phyloP scores from a whole-genome alignment of 2,329 filamentous ascomycete species.

The Didymellaceae sp. region DNA sequence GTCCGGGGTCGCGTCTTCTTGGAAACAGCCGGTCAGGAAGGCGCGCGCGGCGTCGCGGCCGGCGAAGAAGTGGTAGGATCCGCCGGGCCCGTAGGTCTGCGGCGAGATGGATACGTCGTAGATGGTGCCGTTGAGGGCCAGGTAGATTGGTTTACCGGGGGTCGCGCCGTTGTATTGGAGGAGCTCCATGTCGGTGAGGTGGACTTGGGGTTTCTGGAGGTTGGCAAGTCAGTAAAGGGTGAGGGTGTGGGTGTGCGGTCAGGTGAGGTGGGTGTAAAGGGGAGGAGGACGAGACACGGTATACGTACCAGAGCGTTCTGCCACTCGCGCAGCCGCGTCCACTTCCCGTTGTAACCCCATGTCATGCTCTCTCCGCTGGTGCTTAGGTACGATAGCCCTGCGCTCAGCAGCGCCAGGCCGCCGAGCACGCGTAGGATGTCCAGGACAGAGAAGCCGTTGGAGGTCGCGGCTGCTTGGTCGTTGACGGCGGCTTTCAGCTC shows the following conservation, averaged over 20 bases:
- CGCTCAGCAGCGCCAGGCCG: constrained; percentile 70
- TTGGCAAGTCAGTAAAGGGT: background rate
- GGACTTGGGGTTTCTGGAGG: constrained; percentile 61
- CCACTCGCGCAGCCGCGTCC: constrained; percentile 46
- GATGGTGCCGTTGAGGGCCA: constrained; percentile 87
- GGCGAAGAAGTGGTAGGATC: constrained; percentile 85
- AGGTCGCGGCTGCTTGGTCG: constrained; percentile 30
- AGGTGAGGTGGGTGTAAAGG: background rate
- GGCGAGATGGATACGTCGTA: constrained; percentile 77
- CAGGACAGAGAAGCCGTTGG: constrained; percentile 49
- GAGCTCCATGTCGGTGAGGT: constrained; percentile 78
- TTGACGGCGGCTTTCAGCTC: constrained; percentile 35
- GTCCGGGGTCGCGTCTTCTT: constrained; percentile 82
- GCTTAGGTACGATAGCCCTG: constrained; percentile 76
- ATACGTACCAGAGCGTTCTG: constrained; percentile 39
- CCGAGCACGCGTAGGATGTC: constrained; percentile 74
- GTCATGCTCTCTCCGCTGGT: constrained; percentile 66
- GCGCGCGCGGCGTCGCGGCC: constrained; percentile 85
- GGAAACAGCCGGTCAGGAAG: constrained; percentile 93
- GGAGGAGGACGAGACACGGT: background rate
- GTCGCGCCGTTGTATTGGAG: constrained; percentile 78
- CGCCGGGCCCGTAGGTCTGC: constrained; percentile 68
- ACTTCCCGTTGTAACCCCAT: constrained; percentile 49
- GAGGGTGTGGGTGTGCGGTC: background rate
- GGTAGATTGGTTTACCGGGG: constrained; percentile 77